These are phyloP conservation scores for Neurospora sp. DNA, from an alignment of 495 filamentous ascomycete species.

Conservation along the genomic window DNA sequence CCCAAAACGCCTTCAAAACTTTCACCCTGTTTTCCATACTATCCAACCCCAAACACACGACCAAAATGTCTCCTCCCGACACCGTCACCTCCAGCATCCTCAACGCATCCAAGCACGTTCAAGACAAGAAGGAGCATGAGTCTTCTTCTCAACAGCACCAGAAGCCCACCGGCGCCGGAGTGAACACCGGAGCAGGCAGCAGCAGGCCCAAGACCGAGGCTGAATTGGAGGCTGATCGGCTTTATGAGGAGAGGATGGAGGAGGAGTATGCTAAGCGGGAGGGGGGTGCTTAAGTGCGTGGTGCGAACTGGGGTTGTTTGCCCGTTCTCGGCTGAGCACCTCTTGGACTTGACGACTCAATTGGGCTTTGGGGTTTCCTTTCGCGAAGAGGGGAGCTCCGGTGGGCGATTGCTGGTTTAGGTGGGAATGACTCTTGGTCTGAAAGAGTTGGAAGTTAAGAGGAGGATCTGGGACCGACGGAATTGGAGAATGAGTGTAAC, in stretches of 20 bases:
- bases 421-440: not conserved
- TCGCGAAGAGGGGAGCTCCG: not conserved
- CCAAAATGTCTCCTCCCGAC: not conserved
- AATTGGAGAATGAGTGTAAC: not conserved
- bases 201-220: conserved; percentile 30
- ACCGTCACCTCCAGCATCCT: not conserved
- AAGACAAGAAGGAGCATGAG: not conserved
- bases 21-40: not conserved
- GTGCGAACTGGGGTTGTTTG: not conserved
- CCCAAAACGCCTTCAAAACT: no score
- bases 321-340: no score
- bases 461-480: not conserved
- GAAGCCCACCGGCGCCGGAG: conserved; percentile 24
- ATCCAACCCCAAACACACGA: not conserved
- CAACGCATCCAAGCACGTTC: not conserved
- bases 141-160: not conserved
- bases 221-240: conserved; percentile 44
- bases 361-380: not conserved
- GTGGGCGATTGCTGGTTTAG: not conserved
- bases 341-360: not conserved
- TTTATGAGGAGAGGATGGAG: conserved; percentile 64
- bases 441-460: not conserved
- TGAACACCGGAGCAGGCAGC: conserved; percentile 29
- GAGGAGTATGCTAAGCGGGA: conserved; percentile 74
- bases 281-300: conserved; percentile 45